Conservation (phyloP, 225 moss, liverwort and hornwort genomes). For the Ulota crispa region DNA sequence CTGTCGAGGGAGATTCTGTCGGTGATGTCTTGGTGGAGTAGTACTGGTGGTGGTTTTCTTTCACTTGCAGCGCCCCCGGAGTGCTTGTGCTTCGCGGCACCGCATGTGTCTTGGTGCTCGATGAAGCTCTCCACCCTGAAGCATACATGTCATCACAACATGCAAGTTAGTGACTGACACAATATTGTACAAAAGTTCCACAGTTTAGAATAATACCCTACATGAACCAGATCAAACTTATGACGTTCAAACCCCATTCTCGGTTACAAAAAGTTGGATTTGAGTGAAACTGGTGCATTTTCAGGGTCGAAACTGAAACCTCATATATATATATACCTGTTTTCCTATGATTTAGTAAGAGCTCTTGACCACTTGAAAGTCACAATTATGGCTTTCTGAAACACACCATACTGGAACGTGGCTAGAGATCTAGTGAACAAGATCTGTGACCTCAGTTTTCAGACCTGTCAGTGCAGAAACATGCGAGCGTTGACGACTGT, state of each 20-base stretch:
- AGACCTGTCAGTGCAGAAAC: neutral
- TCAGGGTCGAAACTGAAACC: neutral
- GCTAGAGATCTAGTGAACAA: neutral
- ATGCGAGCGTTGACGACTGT: neutral
- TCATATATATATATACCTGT: neutral
- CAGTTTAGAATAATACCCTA: neutral
- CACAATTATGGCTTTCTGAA: neutral
- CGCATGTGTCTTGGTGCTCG: slow-evolving; percentile 74
- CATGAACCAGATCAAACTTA: neutral
- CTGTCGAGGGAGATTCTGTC: slow-evolving; percentile 39
- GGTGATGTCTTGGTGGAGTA: slow-evolving; percentile 10
- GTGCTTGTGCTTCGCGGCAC: slow-evolving; percentile 43
- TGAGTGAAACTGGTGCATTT: neutral
- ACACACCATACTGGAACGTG: neutral
- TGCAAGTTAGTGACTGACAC: no score
- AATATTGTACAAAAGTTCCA: neutral
- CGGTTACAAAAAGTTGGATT: neutral
- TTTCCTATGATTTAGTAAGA: neutral
- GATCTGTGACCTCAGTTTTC: neutral
- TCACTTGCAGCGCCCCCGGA: slow-evolving; percentile 23
- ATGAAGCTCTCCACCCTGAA: slow-evolving; percentile 79
- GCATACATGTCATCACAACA: neutral
- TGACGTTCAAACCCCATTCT: no score
- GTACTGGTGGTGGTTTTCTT: slow-evolving; percentile 13
- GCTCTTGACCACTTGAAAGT: neutral